phyloP scores from a whole-genome alignment of 306 rosid species.

The Myrica gale region DNA sequence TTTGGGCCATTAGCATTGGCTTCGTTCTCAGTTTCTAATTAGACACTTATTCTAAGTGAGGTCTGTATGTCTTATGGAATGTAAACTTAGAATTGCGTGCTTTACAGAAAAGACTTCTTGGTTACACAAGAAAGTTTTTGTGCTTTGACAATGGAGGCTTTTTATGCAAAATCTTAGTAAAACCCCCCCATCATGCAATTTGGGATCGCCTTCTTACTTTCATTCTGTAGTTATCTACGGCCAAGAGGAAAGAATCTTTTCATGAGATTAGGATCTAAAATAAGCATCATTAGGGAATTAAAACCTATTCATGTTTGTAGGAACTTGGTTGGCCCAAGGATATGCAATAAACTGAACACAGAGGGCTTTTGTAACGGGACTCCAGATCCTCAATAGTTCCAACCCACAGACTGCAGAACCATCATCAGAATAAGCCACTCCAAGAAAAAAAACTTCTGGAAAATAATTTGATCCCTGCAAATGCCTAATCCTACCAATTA shows the following conservation, averaged over 20 bases:
- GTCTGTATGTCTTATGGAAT: slow-evolving; percentile 22
- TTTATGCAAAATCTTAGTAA: neutral
- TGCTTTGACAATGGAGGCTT: neutral
- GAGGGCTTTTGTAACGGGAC: neutral
- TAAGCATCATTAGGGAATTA: neutral
- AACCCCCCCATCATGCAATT: neutral
- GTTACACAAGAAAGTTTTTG: slow-evolving; percentile 1
- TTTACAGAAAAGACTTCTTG: slow-evolving; percentile 16
- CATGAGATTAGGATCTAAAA: neutral
- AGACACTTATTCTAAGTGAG: slow-evolving; percentile 31
- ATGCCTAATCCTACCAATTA: neutral
- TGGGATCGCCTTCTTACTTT: neutral
- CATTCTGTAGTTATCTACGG: neutral
- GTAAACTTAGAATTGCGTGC: neutral
- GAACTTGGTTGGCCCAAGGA: neutral
- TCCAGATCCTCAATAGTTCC: neutral
- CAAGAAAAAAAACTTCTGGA: neutral
- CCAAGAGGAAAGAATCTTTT: neutral
- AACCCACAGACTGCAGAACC: neutral
- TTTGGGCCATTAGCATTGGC: slow-evolving; percentile 28
- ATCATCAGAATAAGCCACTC: slow-evolving; percentile 4
- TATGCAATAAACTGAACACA: neutral
- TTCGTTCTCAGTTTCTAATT: slow-evolving; percentile 27
- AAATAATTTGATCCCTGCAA: neutral
- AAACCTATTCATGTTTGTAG: neutral